Percentiles rank a stretch among this genome's conserved stretches.
Conservation (phyloP, 768 basidiomycete genomes). For the Boletus speciosus region DNA sequence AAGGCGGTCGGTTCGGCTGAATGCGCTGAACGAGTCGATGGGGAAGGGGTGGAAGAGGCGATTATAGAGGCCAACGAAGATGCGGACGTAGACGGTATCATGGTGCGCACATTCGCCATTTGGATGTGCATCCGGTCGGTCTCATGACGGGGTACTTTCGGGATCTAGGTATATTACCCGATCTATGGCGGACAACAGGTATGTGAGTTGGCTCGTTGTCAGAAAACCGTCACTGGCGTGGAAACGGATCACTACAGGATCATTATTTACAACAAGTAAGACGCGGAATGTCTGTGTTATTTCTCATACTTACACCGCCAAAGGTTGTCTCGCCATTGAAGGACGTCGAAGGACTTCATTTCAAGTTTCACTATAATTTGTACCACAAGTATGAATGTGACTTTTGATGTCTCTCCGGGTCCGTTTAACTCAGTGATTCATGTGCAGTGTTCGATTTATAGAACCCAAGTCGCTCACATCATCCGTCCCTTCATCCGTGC, state of each 20-base stretch:
- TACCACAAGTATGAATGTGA: constrained; percentile 77
- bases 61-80: constrained; percentile 96
- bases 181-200: constrained; percentile 91
- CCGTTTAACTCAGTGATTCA: background rate
- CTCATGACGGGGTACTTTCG: background rate
- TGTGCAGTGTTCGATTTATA: constrained; percentile 83
- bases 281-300: background rate
- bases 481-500: constrained; percentile 35
- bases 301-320: background rate
- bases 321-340: constrained; percentile 93
- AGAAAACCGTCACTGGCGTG: constrained; percentile 1
- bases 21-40: constrained; percentile 48
- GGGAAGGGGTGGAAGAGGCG: constrained; percentile 92
- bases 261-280: constrained; percentile 92
- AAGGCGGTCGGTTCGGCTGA: constrained; percentile 53
- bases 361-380: constrained; percentile 92
- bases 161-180: constrained; percentile 83
- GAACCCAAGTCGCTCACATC: constrained; percentile 66
- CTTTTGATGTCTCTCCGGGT: background rate
- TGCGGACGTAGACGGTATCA: constrained; percentile 81
- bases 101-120: constrained; percentile 54
- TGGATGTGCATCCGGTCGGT: background rate
- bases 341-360: constrained; percentile 96
- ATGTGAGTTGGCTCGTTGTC: constrained; percentile 18
- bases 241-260: constrained; percentile 49